Percentiles rank a stretch among this genome's conserved stretches.
phyloP scores from a whole-genome alignment of 345 rosid genomes.

The Eucalyptus caleyi region DNA sequence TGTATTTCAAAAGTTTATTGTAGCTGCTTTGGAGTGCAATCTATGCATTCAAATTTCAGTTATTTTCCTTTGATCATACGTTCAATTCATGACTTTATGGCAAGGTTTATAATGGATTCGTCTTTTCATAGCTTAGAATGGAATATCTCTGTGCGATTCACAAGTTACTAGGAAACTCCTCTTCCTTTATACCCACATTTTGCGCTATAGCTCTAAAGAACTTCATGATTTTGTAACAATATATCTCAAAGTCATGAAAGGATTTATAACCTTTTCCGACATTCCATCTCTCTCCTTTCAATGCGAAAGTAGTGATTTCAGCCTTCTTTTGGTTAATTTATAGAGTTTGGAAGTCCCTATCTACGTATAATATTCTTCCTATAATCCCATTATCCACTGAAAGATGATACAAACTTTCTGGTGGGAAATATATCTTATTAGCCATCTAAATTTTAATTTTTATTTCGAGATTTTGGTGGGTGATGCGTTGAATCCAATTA shows the following conservation, averaged over 20 bases:
- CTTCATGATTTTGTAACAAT: neutral
- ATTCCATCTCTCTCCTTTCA: neutral
- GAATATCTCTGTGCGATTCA: neutral
- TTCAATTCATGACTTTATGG: neutral
- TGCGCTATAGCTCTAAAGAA: neutral
- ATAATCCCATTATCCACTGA: neutral
- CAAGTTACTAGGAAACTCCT: neutral
- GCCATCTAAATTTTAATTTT: neutral
- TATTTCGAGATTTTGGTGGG: neutral
- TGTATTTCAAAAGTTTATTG: no score
- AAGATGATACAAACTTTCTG: neutral
- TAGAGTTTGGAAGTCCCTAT: neutral
- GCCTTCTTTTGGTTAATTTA: neutral
- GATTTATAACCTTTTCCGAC: neutral
- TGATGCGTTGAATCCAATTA: neutral
- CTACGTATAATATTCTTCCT: neutral
- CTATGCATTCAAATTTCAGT: no score
- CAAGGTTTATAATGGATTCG: neutral
- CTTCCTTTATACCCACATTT: neutral
- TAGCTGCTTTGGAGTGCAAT: no score
- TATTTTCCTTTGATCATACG: no score
- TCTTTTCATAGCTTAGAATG: neutral
- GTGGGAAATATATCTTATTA: neutral
- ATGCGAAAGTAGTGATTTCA: neutral
- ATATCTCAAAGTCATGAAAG: neutral